Conservation (phyloP, 805 yeast species). For the Saccharomycopsis malanga region DNA sequence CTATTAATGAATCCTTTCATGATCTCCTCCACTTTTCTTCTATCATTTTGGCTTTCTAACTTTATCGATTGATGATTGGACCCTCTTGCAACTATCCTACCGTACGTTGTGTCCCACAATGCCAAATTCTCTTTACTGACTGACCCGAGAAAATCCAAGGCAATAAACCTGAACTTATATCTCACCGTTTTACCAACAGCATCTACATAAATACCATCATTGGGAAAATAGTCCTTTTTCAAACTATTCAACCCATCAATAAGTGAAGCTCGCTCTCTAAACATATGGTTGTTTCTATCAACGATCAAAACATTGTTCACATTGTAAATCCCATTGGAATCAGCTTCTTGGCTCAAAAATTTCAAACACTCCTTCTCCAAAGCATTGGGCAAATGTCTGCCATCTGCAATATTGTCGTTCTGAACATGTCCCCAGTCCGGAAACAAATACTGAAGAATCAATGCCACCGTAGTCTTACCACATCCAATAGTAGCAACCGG, state of each 20-base stretch:
- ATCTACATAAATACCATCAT: slow-evolving; percentile 29
- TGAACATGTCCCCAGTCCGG: slow-evolving; percentile 69
- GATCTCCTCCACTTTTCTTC: slow-evolving; percentile 47
- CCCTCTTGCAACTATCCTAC: slow-evolving; percentile 63
- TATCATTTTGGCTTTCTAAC: slow-evolving; percentile 32
- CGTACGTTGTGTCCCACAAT: slow-evolving; percentile 46
- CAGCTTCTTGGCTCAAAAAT: slow-evolving; percentile 21
- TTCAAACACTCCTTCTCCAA: slow-evolving; percentile 42
- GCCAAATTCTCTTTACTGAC: slow-evolving; percentile 21
- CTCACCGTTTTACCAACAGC: not conserved
- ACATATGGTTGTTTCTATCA: slow-evolving; percentile 79
- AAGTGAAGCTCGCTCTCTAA: slow-evolving; percentile 60
- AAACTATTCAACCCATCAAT: slow-evolving; percentile 43
- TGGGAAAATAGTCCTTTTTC: slow-evolving; percentile 38
- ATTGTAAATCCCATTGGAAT: slow-evolving; percentile 28
- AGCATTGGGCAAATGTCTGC: slow-evolving; percentile 39
- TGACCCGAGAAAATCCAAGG: slow-evolving; percentile 54
- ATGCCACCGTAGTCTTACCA: slow-evolving; percentile 83
- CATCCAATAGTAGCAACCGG: slow-evolving; percentile 92
- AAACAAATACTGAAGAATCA: slow-evolving; percentile 48
- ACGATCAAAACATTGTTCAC: slow-evolving; percentile 49
- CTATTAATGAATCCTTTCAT: slow-evolving; percentile 69
- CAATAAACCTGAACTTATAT: slow-evolving; percentile 45
- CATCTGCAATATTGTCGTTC: slow-evolving; percentile 62
- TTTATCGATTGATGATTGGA: slow-evolving; percentile 85